Percentiles rank a stretch among this genome's conserved stretches.
Conservation (phyloP, 805 yeast species). For the Ogataea henricii region DNA sequence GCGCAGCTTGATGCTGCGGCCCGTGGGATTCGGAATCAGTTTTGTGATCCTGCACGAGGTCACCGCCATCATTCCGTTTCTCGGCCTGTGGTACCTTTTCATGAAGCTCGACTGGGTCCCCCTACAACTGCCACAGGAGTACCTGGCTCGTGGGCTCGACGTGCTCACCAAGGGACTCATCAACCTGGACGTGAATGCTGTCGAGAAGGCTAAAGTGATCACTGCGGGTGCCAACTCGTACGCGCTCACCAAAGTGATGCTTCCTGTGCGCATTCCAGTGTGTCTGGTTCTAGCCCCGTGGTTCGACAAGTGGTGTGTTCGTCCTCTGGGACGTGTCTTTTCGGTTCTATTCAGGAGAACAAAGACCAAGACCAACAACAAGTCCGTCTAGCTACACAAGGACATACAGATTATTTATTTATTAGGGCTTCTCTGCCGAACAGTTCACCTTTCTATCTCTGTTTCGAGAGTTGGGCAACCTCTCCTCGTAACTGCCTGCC, state of each 20-base stretch:
- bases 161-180: constrained; percentile 43
- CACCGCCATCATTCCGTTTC: constrained; percentile 54
- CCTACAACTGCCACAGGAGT: constrained; percentile 50
- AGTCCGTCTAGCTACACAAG: not conserved
- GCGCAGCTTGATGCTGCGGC: constrained; percentile 33
- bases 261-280: constrained; percentile 34
- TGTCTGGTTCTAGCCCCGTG: constrained; percentile 36
- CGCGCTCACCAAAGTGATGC: constrained; percentile 35
- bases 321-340: constrained; percentile 32
- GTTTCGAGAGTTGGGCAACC: too few relatives aligned
- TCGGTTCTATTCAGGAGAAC: constrained; percentile 19
- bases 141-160: constrained; percentile 47
- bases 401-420: not conserved
- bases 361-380: constrained; percentile 11
- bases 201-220: constrained; percentile 32
- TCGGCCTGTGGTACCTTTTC: constrained; percentile 51
- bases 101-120: constrained; percentile 47
- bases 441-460: not conserved
- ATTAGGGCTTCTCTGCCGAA: not conserved
- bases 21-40: constrained; percentile 43
- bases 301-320: constrained; percentile 36
- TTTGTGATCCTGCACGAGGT: constrained; percentile 54
- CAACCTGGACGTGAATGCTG: constrained; percentile 27
- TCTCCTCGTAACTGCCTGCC: too few relatives aligned
- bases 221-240: constrained; percentile 41